Conservation (phyloP, 176 grass and related monocot species). For the Zoysia japonica region DNA sequence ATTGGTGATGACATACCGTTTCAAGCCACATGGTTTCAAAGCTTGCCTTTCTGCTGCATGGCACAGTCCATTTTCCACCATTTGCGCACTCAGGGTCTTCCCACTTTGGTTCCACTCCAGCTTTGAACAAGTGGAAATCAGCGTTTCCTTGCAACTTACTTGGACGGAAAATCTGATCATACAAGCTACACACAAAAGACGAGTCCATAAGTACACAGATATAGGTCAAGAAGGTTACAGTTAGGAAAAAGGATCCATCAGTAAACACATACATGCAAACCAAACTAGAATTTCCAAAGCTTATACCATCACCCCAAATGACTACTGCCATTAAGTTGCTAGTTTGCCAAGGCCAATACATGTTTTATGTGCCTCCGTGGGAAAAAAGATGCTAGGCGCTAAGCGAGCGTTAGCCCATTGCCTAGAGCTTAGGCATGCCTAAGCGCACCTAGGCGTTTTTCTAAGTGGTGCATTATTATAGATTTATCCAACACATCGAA, state of each 20-base stretch:
- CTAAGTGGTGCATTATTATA: too few species aligned
- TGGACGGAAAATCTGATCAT: conserved; percentile 88
- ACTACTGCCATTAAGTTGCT: too few species aligned
- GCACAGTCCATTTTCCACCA: conserved; percentile 94
- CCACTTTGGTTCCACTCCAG: conserved; percentile 94
- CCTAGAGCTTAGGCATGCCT: too few species aligned
- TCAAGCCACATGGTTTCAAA: conserved; percentile 98
- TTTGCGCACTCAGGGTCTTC: conserved; percentile 98
- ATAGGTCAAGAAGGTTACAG: not conserved
- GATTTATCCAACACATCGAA: too few species aligned
- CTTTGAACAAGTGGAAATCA: conserved; percentile 94
- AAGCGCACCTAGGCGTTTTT: too few species aligned
- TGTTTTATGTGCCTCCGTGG: too few species aligned
- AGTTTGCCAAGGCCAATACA: too few species aligned
- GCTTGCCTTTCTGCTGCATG: conserved; percentile 63
- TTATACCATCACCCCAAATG: too few species aligned
- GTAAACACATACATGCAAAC: not conserved
- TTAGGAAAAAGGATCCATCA: not conserved
- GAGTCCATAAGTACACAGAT: conserved; percentile 11
- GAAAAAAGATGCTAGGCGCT: too few species aligned
- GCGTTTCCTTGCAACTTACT: conserved; percentile 77
- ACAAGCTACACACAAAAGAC: conserved; percentile 63
- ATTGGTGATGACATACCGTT: conserved; percentile 44
- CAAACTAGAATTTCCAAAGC: not conserved
- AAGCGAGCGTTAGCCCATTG: too few species aligned